Evolutionary conservation across 805 yeast species (phyloP), one percentile per base, ranked within the genome.

Genomic region (Wickerhamiella galacta): DNA sequence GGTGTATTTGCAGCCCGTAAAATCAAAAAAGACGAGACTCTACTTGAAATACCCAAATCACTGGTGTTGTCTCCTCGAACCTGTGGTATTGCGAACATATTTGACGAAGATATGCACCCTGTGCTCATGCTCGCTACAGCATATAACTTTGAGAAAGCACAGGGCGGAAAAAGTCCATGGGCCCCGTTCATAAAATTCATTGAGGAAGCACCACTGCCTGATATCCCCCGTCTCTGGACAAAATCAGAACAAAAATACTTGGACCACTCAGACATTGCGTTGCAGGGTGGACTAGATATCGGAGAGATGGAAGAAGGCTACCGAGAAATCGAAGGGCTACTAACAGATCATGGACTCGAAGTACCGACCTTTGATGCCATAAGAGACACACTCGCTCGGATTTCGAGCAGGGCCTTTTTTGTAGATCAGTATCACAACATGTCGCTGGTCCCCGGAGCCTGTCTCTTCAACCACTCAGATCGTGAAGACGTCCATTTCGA

Each of bases 381-480:
- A 35, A 43, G 51, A 6, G 49, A 51, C 12, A 79, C 80, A 41
- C 72, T 78, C 2, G 64, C 70, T 5, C 60, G 63, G 2, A 70
- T 81, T 11, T 71, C 85, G 0, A 70, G 90, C 1, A 63, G 95
- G 39, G 83, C 85, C 1, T 85, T 87, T 51, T 73, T 72, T 25
- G 69, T 85, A 19, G 96, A 87, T 52, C 62, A 63, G 31, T 83
- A 53, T 48, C 81, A 76, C 44, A 78, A 72, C 20, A 61, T 75
- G 20, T 81, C 79, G 0, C 57, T 87, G 31, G 93, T 85, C 16
- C 95, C 95, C 0, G 80, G 83, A 11, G 95, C 95, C 0, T 94
- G 85, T 54, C 57, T 87, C 22, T 81, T 83, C 56, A 85, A 85
- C 43, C 95, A 83, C 48, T 63, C 56, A 10, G 71, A 53, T 2